phyloP scores from a whole-genome alignment of 2,329 filamentous ascomycete genomes.

The Colletotrichum musicola region DNA sequence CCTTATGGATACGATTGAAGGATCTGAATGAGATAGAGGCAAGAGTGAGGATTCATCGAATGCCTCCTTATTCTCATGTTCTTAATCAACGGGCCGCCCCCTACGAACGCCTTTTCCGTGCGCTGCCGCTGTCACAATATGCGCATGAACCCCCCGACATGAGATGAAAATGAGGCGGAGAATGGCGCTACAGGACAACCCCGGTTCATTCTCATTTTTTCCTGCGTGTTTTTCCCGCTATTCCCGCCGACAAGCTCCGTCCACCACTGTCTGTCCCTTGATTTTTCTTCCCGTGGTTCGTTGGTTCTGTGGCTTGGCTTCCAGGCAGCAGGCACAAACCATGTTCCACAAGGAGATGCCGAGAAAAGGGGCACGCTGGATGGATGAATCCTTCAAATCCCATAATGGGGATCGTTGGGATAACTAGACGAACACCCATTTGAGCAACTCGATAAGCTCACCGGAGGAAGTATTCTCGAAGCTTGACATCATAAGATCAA shows the following conservation, averaged over 20 bases:
- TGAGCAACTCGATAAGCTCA: not conserved
- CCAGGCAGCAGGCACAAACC: not conserved
- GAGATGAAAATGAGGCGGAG: conserved; percentile 21
- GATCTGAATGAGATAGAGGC: not conserved
- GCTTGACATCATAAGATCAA: conserved; percentile 14
- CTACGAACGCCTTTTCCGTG: conserved; percentile 16
- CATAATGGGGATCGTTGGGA: no score
- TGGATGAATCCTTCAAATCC: not conserved
- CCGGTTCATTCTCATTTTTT: not conserved
- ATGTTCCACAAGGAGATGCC: not conserved
- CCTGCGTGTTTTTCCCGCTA: not conserved
- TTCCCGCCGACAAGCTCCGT: not conserved
- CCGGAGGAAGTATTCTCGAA: not conserved
- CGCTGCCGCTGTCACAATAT: conserved; percentile 12
- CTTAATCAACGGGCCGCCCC: conserved; percentile 10
- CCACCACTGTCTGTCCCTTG: not conserved
- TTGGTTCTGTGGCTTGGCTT: not conserved
- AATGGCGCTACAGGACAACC: conserved; percentile 5
- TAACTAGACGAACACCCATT: conserved; percentile 7
- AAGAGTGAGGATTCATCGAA: not conserved
- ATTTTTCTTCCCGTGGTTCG: not conserved
- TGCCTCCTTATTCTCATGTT: not conserved
- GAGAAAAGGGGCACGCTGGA: not conserved
- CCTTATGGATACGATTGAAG: not conserved
- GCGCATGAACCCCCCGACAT: conserved; percentile 26